Conservation (phyloP, 192 early-diverging fungal species). For the Coemansia sp. region DNA sequence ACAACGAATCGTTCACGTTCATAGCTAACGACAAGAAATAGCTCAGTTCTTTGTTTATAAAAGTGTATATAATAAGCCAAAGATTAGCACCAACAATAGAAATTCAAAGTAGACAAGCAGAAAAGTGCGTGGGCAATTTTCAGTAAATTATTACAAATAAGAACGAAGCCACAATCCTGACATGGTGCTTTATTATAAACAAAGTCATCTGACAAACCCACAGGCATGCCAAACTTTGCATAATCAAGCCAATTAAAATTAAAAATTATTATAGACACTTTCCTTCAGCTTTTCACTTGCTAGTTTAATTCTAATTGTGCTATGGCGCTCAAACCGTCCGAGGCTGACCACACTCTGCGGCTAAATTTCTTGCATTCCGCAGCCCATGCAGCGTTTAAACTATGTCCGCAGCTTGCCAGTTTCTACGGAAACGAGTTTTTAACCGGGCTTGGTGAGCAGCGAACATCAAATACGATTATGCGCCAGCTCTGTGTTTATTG, state of each 20-base stretch:
- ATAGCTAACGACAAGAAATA: conserved; percentile 4
- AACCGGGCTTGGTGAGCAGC: conserved; percentile 18
- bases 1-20: conserved; percentile 17
- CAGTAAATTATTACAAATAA: neutral
- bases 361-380: conserved; percentile 38
- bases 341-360: conserved; percentile 14
- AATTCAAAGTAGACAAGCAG: neutral
- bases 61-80: neutral
- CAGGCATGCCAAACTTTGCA: neutral
- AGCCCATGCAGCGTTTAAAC: conserved; percentile 31
- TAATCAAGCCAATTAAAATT: neutral
- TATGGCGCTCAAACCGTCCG: conserved; percentile 17
- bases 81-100: neutral
- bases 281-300: too few relatives aligned
- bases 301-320: too few relatives aligned
- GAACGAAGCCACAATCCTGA: neutral
- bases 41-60: neutral
- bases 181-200: neutral
- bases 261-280: neutral
- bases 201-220: neutral
- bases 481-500: conserved; percentile 41
- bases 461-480: conserved; percentile 15
- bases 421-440: conserved; percentile 41
- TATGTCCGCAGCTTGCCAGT: conserved; percentile 49
- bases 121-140: neutral